Percentiles rank a stretch among this genome's conserved stretches.
phyloP scores from a whole-genome alignment of 176 grass and related monocot genomes.

The barley (Hordeum vulgare) region DNA sequence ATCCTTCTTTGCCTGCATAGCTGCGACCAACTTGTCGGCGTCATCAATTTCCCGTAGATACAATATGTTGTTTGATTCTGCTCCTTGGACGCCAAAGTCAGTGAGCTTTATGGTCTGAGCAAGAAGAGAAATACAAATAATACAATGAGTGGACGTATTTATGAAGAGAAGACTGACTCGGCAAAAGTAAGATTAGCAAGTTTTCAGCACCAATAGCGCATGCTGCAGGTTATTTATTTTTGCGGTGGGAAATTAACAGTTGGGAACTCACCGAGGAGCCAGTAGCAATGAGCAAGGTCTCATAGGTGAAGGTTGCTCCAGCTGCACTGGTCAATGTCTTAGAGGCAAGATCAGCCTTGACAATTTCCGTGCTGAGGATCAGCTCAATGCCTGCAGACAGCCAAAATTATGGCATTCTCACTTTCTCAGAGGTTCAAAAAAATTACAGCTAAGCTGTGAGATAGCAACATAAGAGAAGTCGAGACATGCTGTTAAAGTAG shows the following conservation, averaged over 20 bases:
- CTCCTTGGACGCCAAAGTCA: slow-evolving; percentile 90
- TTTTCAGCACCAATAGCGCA: not conserved
- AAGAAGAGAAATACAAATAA: not conserved
- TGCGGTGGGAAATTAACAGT: not conserved
- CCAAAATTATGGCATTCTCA: not conserved
- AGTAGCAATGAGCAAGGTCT: slow-evolving; percentile 74
- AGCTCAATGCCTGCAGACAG: slow-evolving; percentile 65
- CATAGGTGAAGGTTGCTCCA: slow-evolving; percentile 56
- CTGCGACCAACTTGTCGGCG: slow-evolving; percentile 74
- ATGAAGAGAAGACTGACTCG: not conserved
- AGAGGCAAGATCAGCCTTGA: slow-evolving; percentile 69
- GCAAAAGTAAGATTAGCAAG: not conserved
- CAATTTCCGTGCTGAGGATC: slow-evolving; percentile 78
- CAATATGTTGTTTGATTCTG: slow-evolving; percentile 81
- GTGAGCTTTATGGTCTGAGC: slow-evolving; percentile 72
- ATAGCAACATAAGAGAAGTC: not conserved
- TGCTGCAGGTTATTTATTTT: not conserved
- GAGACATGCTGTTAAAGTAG: not conserved
- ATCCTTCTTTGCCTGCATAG: slow-evolving; percentile 83
- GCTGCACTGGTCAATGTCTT: slow-evolving; percentile 63
- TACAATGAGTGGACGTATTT: not conserved
- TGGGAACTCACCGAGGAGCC: slow-evolving; percentile 70
- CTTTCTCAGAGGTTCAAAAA: not conserved
- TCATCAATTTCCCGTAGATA: slow-evolving; percentile 81
- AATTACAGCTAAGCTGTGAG: not conserved